Evolutionary conservation across 1,139 yeast genomes (phyloP).

Genomic region (Candida buenavistaensis): DNA sequence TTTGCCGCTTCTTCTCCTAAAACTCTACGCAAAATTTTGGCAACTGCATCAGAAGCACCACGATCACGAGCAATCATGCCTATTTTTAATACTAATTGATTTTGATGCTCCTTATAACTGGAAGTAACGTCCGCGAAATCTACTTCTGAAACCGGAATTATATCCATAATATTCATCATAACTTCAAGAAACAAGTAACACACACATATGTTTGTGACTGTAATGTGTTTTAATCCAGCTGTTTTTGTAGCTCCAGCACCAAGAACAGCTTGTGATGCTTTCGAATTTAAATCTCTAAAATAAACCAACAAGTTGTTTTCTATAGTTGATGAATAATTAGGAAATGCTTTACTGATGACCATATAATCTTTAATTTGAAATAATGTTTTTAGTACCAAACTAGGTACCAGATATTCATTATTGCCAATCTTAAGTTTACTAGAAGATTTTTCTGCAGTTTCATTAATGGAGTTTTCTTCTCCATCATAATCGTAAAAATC

Average conservation of each 20-base stretch:
- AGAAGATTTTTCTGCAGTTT: constrained; percentile 1
- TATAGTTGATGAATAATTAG: constrained; percentile 34
- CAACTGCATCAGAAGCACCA: constrained; percentile 45
- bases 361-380: constrained; percentile 47
- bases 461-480: constrained; percentile 7
- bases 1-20: constrained; percentile 3
- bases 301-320: constrained; percentile 50
- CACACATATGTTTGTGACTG: constrained; percentile 60
- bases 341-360: constrained; percentile 49
- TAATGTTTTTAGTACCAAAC: constrained; percentile 35
- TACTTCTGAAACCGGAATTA: constrained; percentile 20
- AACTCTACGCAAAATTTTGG: constrained; percentile 35
- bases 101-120: constrained; percentile 59
- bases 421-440: constrained; percentile 39
- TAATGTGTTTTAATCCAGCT: constrained; percentile 73
- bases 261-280: constrained; percentile 61
- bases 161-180: constrained; percentile 28
- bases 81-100: constrained; percentile 64
- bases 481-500: constrained; percentile 23
- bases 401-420: constrained; percentile 45
- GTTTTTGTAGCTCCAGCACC: constrained; percentile 79
- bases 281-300: constrained; percentile 53
- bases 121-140: constrained; percentile 30
- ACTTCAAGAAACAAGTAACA: constrained; percentile 55
- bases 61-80: constrained; percentile 72